Evolutionary conservation across 2,329 filamentous ascomycete species (phyloP).

Genomic region (Epichloe aotearoae): DNA sequence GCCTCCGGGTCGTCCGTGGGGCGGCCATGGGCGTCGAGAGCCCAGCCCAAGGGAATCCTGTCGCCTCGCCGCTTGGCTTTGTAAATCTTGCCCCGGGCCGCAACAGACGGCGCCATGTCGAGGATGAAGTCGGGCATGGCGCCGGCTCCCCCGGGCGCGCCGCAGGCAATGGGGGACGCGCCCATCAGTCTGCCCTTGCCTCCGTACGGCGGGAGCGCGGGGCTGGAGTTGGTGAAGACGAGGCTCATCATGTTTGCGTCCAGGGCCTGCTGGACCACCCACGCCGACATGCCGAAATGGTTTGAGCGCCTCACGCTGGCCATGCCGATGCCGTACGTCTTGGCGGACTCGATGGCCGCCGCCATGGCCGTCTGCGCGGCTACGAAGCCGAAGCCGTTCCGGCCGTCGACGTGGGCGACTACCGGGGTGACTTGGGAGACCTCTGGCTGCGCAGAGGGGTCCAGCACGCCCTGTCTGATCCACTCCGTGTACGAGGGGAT

Average conservation of each 20-base stretch:
- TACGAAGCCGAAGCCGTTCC: constrained; percentile 66
- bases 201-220: constrained; percentile 59
- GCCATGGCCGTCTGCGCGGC: constrained; percentile 54
- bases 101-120: constrained; percentile 61
- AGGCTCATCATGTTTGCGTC: constrained; percentile 58
- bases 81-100: constrained; percentile 60
- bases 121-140: constrained; percentile 48
- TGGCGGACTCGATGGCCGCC: constrained; percentile 53
- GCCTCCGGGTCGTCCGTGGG: constrained; percentile 58
- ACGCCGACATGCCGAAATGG: constrained; percentile 74
- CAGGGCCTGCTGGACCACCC: constrained; percentile 65
- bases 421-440: constrained; percentile 53
- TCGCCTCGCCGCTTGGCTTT: constrained; percentile 55
- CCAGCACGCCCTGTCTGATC: constrained; percentile 55
- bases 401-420: constrained; percentile 52
- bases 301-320: constrained; percentile 64
- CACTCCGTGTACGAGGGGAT: constrained; percentile 67
- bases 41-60: constrained; percentile 62
- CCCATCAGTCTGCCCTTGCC: constrained; percentile 57
- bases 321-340: constrained; percentile 58
- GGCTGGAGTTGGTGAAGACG: constrained; percentile 60
- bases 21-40: constrained; percentile 55
- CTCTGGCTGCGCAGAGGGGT: constrained; percentile 44
- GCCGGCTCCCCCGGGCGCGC: constrained; percentile 48
- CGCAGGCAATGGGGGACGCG: constrained; percentile 62